Evolutionary conservation across 2,329 filamentous ascomycete species (phyloP).

Genomic region (Cladophialophora yegresii): DNA sequence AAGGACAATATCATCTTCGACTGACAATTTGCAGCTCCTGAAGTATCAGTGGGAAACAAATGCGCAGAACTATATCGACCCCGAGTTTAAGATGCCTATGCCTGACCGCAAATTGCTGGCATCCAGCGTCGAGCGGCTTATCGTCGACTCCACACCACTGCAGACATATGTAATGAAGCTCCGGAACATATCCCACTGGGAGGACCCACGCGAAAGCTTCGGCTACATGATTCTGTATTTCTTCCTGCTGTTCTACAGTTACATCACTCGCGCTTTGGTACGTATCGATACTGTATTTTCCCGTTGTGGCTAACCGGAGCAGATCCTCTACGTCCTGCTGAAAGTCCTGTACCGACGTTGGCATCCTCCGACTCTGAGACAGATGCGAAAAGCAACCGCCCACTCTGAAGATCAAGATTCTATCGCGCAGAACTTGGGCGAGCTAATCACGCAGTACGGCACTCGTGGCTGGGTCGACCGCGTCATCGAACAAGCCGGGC

Average conservation of each 20-base stretch:
- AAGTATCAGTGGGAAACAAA: background rate
- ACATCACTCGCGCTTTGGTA: conserved; percentile 20
- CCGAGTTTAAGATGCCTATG: conserved; percentile 5
- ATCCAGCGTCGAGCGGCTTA: conserved; percentile 19
- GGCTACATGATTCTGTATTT: conserved; percentile 27
- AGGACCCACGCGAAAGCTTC: conserved; percentile 16
- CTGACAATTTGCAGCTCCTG: background rate
- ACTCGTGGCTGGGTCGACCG: conserved; percentile 20
- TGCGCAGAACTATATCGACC: background rate
- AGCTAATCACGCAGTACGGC: conserved; percentile 24
- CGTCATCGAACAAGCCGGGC: conserved; percentile 17
- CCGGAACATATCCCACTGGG: conserved; percentile 21
- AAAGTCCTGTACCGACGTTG: conserved; percentile 16
- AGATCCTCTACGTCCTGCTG: conserved; percentile 24
- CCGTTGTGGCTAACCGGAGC: background rate
- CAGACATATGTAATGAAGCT: conserved; percentile 23
- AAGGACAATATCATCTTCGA: background rate
- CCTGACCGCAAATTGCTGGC: conserved; percentile 13
- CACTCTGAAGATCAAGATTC: conserved; percentile 19
- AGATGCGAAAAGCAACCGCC: conserved; percentile 6
- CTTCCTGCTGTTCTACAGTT: conserved; percentile 17
- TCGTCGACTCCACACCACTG: conserved; percentile 19
- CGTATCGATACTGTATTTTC: background rate
- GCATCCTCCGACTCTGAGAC: conserved; percentile 6
- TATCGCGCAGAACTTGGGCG: conserved; percentile 8